phyloP scores from a whole-genome alignment of 177 flowering plant species.

The Tripterygium wilfordii region DNA sequence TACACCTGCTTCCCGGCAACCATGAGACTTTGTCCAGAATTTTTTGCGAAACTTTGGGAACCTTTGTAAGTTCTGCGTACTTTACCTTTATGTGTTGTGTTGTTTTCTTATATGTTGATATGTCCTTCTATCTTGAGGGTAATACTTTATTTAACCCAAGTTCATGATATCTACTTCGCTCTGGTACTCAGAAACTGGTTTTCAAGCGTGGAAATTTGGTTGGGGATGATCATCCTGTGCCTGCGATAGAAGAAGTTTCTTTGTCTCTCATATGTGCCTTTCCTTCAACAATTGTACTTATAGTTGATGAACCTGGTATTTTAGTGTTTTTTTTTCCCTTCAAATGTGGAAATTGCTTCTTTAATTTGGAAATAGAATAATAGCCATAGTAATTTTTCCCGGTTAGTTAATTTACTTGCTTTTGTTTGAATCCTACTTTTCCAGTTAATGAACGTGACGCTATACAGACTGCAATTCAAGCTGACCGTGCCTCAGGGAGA shows the following conservation, averaged over 20 bases:
- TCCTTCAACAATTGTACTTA: conserved; percentile 62
- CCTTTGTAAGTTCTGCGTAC: conserved; percentile 39
- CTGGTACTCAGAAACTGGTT: conserved; percentile 49
- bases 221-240: conserved; percentile 72
- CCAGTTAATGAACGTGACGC: conserved; percentile 55
- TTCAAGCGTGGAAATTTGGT: conserved; percentile 86
- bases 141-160: no score
- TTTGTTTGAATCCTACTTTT: conserved; percentile 2
- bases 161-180: conserved; percentile 8
- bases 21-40: conserved; percentile 39
- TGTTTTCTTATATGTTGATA: neutral
- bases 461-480: conserved; percentile 49
- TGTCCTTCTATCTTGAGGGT: neutral
- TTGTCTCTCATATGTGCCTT: conserved; percentile 52
- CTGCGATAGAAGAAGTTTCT: conserved; percentile 55
- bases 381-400: no score
- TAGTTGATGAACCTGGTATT: conserved; percentile 89
- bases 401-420: neutral
- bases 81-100: neutral
- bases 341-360: no score
- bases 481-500: conserved; percentile 51
- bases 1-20: conserved; percentile 25
- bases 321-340: neutral
- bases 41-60: conserved; percentile 50
- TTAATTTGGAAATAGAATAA: no score